phyloP scores from a whole-genome alignment of 1,284 basidiomycete species.

The Sporisorium scitamineum region DNA sequence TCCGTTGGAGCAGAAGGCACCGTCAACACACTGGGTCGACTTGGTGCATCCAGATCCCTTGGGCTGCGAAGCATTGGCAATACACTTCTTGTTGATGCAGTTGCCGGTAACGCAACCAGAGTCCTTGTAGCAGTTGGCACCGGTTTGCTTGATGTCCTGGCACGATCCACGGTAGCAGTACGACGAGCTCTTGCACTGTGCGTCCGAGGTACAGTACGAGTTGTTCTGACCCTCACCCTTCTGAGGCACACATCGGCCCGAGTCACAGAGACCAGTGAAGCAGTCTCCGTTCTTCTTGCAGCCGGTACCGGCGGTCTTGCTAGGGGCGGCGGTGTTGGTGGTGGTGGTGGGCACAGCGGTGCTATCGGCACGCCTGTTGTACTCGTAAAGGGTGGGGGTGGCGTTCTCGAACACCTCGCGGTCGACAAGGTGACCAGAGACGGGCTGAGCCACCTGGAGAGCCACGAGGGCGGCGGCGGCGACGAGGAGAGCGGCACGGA shows the following conservation, averaged over 20 bases:
- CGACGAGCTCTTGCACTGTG: constrained; percentile 22
- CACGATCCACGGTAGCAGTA: constrained; percentile 45
- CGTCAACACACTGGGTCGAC: constrained; percentile 28
- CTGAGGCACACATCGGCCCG: constrained; percentile 36
- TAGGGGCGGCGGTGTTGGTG: constrained; percentile 3
- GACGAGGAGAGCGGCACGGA: constrained; percentile 37
- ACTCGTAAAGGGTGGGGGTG: constrained; percentile 43
- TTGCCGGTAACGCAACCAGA: constrained; percentile 28
- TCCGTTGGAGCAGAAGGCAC: constrained; percentile 31
- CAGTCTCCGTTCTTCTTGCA: constrained; percentile 31
- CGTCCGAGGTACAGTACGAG: constrained; percentile 33
- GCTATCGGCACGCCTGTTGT: constrained; percentile 18
- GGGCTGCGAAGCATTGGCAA: constrained; percentile 18
- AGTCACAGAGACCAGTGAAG: constrained; percentile 24
- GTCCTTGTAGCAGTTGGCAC: constrained; percentile 42
- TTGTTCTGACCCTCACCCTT: constrained; percentile 17
- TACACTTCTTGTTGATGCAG: constrained; percentile 37
- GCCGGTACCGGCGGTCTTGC: constrained; percentile 18
- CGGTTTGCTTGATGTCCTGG: constrained; percentile 32
- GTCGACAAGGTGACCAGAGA: constrained; percentile 40
- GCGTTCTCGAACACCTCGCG: constrained; percentile 44
- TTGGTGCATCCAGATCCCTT: constrained; percentile 16
- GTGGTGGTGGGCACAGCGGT: constrained; percentile 22
- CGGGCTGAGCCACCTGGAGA: constrained; percentile 47
- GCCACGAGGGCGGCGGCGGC: constrained; percentile 36